phyloP scores from a whole-genome alignment of 345 rosid species.

The Gossypioides kirkii region DNA sequence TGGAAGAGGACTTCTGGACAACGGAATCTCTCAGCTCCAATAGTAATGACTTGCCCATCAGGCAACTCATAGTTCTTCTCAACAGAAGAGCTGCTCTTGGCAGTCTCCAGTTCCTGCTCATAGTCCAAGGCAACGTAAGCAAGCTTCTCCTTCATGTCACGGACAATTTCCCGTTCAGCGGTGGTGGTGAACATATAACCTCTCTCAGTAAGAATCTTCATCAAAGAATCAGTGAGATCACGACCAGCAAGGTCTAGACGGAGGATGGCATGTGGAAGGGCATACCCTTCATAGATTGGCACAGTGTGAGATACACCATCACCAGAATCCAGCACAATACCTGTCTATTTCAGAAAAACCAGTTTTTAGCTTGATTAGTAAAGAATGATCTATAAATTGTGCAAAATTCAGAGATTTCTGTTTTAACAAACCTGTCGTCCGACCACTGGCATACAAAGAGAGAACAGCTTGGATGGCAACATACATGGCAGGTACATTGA shows the following conservation, averaged over 20 bases:
- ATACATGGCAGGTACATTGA: constrained; percentile 91
- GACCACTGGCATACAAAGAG: constrained; percentile 22
- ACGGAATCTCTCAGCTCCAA: constrained; percentile 65
- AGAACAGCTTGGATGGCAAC: constrained; percentile 89
- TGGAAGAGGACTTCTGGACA: constrained; percentile 69
- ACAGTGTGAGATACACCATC: constrained; percentile 24
- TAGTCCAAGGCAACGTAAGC: constrained; percentile 56
- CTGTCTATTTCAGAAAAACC: background rate
- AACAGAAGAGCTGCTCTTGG: constrained; percentile 60
- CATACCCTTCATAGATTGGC: constrained; percentile 24
- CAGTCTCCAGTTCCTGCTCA: constrained; percentile 59
- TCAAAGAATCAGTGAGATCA: constrained; percentile 36
- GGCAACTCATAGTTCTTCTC: constrained; percentile 68
- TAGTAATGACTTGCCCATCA: constrained; percentile 63
- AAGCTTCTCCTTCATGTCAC: constrained; percentile 81
- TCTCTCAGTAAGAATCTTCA: constrained; percentile 38
- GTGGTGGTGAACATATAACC: constrained; percentile 62
- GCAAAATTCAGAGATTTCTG: background rate
- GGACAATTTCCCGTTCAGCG: constrained; percentile 83
- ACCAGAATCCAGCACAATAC: constrained; percentile 23
- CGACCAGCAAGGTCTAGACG: constrained; percentile 36
- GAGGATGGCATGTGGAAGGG: constrained; percentile 23
- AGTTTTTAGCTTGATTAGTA: background rate
- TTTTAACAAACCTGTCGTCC: constrained; percentile 15
- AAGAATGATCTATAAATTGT: background rate